phyloP scores from a whole-genome alignment of 257 asterid genomes.

The Solanum lycopersicoides region DNA sequence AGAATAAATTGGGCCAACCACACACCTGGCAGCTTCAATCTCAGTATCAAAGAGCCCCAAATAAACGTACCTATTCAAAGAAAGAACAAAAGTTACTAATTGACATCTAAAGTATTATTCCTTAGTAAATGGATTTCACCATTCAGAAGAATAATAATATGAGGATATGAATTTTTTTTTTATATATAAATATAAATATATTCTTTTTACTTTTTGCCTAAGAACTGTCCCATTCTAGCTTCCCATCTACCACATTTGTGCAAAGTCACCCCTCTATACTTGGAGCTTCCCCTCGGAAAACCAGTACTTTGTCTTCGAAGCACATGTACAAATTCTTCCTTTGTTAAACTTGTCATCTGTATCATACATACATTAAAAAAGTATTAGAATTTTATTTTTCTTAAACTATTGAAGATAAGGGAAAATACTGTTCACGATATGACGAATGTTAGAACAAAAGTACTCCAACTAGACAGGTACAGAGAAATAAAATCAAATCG shows the following conservation, averaged over 20 bases:
- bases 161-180: neutral
- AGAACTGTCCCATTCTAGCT: constrained; percentile 77
- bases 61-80: constrained; percentile 58
- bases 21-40: constrained; percentile 85
- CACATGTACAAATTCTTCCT: constrained; percentile 89
- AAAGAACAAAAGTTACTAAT: neutral
- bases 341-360: constrained; percentile 67
- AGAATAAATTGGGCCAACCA: neutral
- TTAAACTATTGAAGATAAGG: constrained; percentile 1
- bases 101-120: neutral
- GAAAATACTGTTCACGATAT: neutral
- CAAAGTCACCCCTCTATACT: constrained; percentile 80
- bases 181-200: neutral
- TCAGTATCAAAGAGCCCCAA: constrained; percentile 91
- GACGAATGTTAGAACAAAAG: neutral
- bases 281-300: constrained; percentile 80
- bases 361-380: neutral
- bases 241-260: constrained; percentile 98
- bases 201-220: constrained; percentile 62
- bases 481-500: neutral
- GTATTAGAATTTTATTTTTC: neutral
- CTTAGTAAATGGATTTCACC: neutral
- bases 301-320: constrained; percentile 83
- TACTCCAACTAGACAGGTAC: neutral
- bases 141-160: neutral